Conservation (phyloP, 305 asterid genomes). For the Ilex paraguariensis region DNA sequence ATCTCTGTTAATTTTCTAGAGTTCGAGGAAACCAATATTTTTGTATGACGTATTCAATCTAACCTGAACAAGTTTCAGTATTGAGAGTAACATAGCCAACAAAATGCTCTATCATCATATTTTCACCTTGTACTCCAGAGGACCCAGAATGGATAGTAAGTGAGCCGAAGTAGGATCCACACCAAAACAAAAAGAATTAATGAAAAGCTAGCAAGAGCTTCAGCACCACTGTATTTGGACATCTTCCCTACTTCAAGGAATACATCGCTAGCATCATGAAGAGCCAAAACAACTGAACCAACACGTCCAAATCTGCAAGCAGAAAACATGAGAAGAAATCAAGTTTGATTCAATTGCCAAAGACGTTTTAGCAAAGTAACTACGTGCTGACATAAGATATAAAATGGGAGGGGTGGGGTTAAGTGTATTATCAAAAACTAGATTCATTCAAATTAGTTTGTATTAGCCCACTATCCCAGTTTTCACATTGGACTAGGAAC, state of each 20-base stretch:
- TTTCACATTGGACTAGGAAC: neutral
- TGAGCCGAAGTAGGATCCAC: slow-evolving; percentile 73
- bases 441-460: neutral
- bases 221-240: slow-evolving; percentile 94
- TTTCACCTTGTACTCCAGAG: slow-evolving; percentile 89
- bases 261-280: slow-evolving; percentile 90
- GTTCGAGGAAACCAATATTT: neutral
- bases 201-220: slow-evolving; percentile 70
- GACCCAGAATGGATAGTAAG: slow-evolving; percentile 86
- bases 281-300: slow-evolving; percentile 84
- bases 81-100: neutral
- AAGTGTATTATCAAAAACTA: neutral
- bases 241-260: slow-evolving; percentile 91
- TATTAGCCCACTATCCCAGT: neutral
- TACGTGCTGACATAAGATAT: too few relatives aligned
- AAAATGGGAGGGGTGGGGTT: too few relatives aligned
- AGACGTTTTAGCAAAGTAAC: too few relatives aligned
- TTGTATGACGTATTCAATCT: neutral
- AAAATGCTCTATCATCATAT: neutral
- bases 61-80: neutral
- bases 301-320: slow-evolving; percentile 76
- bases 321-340: slow-evolving; percentile 11
- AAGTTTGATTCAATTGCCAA: too few relatives aligned
- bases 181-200: slow-evolving; percentile 64
- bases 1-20: too few relatives aligned